A percentile compares a stretch with the other conserved stretches of the same genome.
These are phyloP conservation scores for Pythium biforme DNA, from an alignment of 352 stramenopile genomes.

Conservation along the genomic window DNA sequence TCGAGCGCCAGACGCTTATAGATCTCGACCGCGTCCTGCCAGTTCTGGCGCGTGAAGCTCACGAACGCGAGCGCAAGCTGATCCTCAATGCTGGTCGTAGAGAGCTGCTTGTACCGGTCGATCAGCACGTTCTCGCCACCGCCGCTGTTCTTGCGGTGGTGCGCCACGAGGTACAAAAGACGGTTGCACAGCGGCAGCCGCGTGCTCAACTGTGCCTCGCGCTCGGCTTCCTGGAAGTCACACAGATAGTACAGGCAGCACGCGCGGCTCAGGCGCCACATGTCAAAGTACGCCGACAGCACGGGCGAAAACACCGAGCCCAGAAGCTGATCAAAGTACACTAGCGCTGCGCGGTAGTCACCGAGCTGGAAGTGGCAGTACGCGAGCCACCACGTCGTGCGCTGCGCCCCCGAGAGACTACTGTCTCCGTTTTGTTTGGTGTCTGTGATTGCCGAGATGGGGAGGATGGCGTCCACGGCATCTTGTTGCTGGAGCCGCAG, in stretches of 20 bases:
- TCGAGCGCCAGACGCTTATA: conserved; percentile 58
- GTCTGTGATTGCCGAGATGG: too few relatives aligned
- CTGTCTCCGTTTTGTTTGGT: not conserved
- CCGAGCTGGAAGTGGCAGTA: conserved; percentile 71
- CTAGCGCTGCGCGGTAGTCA: conserved; percentile 42
- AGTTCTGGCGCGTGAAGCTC: conserved; percentile 54
- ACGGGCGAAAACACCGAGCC: conserved; percentile 7
- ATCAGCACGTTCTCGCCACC: conserved; percentile 70
- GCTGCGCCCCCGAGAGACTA: conserved; percentile 4
- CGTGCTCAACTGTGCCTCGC: conserved; percentile 41
- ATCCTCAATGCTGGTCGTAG: conserved; percentile 29
- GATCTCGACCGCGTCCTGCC: conserved; percentile 60
- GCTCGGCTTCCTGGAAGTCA: conserved; percentile 47
- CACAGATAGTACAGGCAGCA: conserved; percentile 60
- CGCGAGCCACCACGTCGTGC: conserved; percentile 56
- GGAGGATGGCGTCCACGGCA: conserved; percentile 3
- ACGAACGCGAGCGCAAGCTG: conserved; percentile 45
- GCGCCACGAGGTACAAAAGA: conserved; percentile 46
- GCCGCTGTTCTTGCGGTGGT: conserved; percentile 36
- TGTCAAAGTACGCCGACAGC: conserved; percentile 25
- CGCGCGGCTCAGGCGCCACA: conserved; percentile 47
- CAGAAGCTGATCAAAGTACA: conserved; percentile 54
- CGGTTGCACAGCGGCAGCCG: conserved; percentile 50
- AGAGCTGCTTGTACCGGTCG: conserved; percentile 66
- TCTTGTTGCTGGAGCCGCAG: conserved; percentile 32